Percentiles rank a stretch among this genome's conserved stretches.
phyloP scores from a whole-genome alignment of 2,329 filamentous ascomycete genomes.

The Nannizziopsis barbatae region DNA sequence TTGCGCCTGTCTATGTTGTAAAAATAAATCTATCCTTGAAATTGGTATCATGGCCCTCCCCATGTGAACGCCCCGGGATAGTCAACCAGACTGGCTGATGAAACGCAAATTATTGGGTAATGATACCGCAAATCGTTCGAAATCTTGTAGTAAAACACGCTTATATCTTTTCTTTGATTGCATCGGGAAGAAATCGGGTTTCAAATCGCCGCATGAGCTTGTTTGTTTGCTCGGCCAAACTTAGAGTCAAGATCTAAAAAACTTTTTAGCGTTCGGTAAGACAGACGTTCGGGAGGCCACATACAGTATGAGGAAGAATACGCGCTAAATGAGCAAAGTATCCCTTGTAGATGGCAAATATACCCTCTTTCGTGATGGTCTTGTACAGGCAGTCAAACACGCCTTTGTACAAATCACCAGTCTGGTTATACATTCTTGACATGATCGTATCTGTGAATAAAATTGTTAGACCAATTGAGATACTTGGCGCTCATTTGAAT shows the following conservation, averaged over 20 bases:
- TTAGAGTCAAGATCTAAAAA: constrained; percentile 67
- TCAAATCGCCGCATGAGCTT: constrained; percentile 79
- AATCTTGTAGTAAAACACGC: background rate
- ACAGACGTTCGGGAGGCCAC: constrained; percentile 17
- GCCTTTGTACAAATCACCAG: constrained; percentile 87
- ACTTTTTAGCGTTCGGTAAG: constrained; percentile 17
- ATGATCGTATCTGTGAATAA: constrained; percentile 69
- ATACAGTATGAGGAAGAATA: constrained; percentile 80
- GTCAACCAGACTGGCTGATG: background rate
- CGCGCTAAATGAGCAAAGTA: constrained; percentile 89
- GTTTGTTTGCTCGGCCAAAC: constrained; percentile 91
- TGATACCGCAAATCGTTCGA: background rate
- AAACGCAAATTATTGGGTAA: background rate
- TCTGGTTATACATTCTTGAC: constrained; percentile 98
- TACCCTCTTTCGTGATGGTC: constrained; percentile 80
- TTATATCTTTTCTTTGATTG: constrained; percentile 39
- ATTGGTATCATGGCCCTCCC: constrained; percentile 2
- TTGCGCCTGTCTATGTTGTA: background rate
- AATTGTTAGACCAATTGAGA: constrained; percentile 4
- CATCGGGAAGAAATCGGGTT: constrained; percentile 42
- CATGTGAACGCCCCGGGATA: constrained; percentile 5
- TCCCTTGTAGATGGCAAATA: constrained; percentile 93
- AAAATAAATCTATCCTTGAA: constrained; percentile 6
- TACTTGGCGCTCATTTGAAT: background rate
- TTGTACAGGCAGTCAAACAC: constrained; percentile 86